Percentiles rank a stretch among this genome's conserved stretches.
Evolutionary conservation across 176 grass and related monocot genomes (phyloP).

Genomic region (Tuctoria greenei): DNA sequence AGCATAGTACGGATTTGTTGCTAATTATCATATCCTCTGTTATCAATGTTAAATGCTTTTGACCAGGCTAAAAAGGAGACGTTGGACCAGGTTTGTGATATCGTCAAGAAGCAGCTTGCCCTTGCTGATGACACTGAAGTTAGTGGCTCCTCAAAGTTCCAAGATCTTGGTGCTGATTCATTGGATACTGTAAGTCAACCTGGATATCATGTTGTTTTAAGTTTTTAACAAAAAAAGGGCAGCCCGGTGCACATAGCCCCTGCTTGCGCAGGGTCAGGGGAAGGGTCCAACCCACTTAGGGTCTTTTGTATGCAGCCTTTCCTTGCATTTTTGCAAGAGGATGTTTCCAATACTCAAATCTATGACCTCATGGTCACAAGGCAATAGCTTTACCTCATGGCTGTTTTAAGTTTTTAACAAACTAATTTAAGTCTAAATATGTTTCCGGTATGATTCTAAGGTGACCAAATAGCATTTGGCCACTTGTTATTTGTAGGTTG

Average conservation of each 20-base stretch:
- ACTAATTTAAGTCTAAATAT: background rate
- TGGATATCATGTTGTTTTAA: background rate
- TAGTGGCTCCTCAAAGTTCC: constrained; percentile 49
- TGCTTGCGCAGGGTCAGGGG: too few relatives aligned
- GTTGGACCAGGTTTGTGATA: constrained; percentile 49
- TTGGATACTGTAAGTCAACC: constrained; percentile 60
- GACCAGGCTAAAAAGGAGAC: constrained; percentile 67
- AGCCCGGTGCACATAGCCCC: too few relatives aligned
- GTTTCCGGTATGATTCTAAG: background rate
- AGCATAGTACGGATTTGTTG: background rate
- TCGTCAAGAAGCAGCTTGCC: constrained; percentile 62
- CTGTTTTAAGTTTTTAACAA: background rate
- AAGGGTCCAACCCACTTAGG: too few relatives aligned
- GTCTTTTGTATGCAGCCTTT: too few relatives aligned
- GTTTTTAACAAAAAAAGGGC: background rate
- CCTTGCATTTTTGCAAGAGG: too few relatives aligned
- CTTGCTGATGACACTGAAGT: constrained; percentile 39
- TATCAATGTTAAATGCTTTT: constrained; percentile 26
- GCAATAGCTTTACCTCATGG: too few relatives aligned
- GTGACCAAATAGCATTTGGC: background rate
- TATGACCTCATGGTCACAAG: too few relatives aligned
- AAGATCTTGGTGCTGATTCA: constrained; percentile 69
- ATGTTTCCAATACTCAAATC: too few relatives aligned
- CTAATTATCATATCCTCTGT: constrained; percentile 5
- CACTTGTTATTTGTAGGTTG: background rate